A percentile compares a stretch with the other conserved stretches of the same genome.
These are phyloP conservation scores for Cladosporium colombiae DNA, from an alignment of 2,329 filamentous ascomycete species.

Conservation along the genomic window DNA sequence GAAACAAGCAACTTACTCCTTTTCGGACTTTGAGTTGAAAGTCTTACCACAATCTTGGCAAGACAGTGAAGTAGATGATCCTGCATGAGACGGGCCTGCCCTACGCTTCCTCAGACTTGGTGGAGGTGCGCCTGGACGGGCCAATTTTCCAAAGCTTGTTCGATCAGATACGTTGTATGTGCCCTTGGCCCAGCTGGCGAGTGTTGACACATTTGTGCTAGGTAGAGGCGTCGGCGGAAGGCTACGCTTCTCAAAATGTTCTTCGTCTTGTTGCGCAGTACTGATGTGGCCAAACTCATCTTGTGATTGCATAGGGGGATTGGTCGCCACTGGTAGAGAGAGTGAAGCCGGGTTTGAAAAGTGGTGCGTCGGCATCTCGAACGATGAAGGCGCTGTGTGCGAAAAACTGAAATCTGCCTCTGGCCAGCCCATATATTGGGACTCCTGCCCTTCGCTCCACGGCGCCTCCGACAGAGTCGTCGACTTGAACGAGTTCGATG, in stretches of 20 bases:
- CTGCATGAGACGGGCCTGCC: background rate
- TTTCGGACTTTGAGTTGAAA: background rate
- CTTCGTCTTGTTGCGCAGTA: background rate
- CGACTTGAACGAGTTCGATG: background rate
- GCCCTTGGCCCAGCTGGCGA: background rate
- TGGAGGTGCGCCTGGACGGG: background rate
- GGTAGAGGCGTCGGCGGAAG: background rate
- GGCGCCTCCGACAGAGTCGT: background rate
- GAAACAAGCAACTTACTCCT: background rate
- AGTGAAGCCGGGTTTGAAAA: background rate
- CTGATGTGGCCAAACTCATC: background rate
- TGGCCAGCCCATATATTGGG: background rate
- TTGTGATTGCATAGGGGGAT: background rate
- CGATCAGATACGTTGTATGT: background rate
- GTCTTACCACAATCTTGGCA: background rate
- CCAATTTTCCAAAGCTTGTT: background rate
- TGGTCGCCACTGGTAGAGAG: background rate
- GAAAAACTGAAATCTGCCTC: background rate
- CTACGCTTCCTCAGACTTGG: background rate
- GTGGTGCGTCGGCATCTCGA: background rate
- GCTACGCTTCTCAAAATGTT: background rate
- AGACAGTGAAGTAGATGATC: background rate
- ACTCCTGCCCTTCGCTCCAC: background rate
- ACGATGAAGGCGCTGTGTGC: background rate
- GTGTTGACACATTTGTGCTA: background rate